These are phyloP conservation scores for Mediolabrus comicus DNA, from an alignment of 108 stramenopile species.

Conservation along the genomic window DNA sequence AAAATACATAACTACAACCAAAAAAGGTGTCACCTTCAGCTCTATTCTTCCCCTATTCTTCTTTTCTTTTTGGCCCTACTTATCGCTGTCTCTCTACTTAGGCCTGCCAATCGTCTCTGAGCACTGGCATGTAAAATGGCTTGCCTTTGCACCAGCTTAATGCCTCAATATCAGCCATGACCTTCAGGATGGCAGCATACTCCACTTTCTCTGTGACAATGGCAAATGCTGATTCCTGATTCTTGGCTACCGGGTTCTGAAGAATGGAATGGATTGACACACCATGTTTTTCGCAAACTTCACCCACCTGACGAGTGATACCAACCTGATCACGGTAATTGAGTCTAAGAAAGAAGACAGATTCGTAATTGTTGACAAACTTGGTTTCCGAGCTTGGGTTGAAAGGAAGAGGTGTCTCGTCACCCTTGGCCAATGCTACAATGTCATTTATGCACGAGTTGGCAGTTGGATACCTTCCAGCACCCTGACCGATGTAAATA, in stretches of 20 bases:
- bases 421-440: conserved; percentile 79
- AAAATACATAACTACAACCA: too few species aligned
- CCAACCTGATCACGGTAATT: conserved; percentile 73
- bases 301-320: conserved; percentile 82
- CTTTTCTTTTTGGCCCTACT: not conserved
- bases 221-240: conserved; percentile 79
- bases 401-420: conserved; percentile 70
- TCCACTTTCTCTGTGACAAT: conserved; percentile 84
- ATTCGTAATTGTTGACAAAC: conserved; percentile 79
- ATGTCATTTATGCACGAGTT: conserved; percentile 87
- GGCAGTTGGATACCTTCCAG: conserved; percentile 89
- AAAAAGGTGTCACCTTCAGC: not conserved
- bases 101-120: conserved; percentile 69
- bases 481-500: conserved; percentile 87
- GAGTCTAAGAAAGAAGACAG: conserved; percentile 83
- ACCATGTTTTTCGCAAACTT: conserved; percentile 80
- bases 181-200: conserved; percentile 59
- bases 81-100: not conserved
- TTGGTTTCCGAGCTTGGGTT: conserved; percentile 45
- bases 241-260: conserved; percentile 77
- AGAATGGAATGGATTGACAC: conserved; percentile 87
- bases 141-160: conserved; percentile 83
- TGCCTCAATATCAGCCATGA: conserved; percentile 71
- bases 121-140: conserved; percentile 85
- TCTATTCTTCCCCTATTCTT: not conserved